Base-by-base conservation (phyloP, 2,329 filamentous ascomycete genomes). In the Aspergillus hiratsukae region DNA sequence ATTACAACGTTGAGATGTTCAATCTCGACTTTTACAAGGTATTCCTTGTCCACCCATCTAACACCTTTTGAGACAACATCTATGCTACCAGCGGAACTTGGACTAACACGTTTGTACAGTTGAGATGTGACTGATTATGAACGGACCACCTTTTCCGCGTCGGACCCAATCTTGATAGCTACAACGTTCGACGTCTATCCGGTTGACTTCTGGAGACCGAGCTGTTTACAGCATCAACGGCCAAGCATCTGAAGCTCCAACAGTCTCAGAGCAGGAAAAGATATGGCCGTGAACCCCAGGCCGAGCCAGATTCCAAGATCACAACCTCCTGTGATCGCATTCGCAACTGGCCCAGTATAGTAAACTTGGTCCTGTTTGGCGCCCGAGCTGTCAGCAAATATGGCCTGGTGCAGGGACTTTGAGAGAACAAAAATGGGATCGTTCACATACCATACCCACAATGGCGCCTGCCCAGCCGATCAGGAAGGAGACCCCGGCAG, bases 391-490 rank as follows among this genome's bases (percentile, higher is more conserved):
- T 61, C 29, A 61, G 53, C 51, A 53, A 37, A 48, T 9, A 25
- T 29, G 6, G 11, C 10, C 45, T 21, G n/a, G 10, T 14, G 46
- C 27, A 23, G 35, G 43, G 14, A 1, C 27, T 37, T 17, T 37
- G 31, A 46, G 28, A 48, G 8, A 45, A 31, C 9, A 43, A 25
- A 45, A 29, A 48, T 11, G 45, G 48, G 11, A 6, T 11, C 4
- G 5, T 48, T 8, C 7, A 43, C 9, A 4, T 64, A 72, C 70
- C 74, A 77, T 77, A 23, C 73, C 72, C 45, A 76, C 59, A 48
- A 76, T 71, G 2, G 74, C 73, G 4, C 74, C 73, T 11, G 66
- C 68, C 72, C 74, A 76, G 8, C 74, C 75, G 37, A 75, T 60
- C 11, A 75, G 56, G 56, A 75, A 76, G 28, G 71, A 64, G 10